Evolutionary conservation across 2,329 filamentous ascomycete species (phyloP), one percentile per base, ranked within the genome.

Genomic region (Alternaria metachromatica): DNA sequence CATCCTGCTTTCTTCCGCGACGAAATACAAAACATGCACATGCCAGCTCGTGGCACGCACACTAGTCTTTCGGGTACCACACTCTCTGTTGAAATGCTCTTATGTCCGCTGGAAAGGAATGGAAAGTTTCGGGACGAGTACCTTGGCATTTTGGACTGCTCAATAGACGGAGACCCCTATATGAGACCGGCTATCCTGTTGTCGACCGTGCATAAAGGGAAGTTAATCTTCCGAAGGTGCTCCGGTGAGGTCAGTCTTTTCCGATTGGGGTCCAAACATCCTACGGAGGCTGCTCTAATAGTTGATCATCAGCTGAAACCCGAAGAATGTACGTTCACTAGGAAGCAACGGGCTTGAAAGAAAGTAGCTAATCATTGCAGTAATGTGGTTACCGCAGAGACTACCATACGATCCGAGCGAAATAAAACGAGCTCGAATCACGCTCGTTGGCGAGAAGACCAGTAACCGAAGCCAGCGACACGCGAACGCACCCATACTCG

Each of bases 91-190:
- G 55, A 57, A 1, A 37, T 57, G 28, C 45, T 33, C 2, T 12
- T 57, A 4, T 49, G 55, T 9, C 44, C 55, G 9, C 25, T 57
- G 18, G 20, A 26, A 18, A 20, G n/a, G n/a, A n/a, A n/a, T n/a
- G n/a, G 6, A 11, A n/a, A 0, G 3, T 3, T 3, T 21, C n/a
- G 18, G 2, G 7, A 23, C 1, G 8, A 15, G 0, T 51, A 33
- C n/a, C 20, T 57, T 13, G 55, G 55, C 11, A 49, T 57, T 3
- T 4, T 49, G 28, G 55, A 57, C n/a, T 57, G 55, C 21, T 18
- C 44, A 3, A 26, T 57, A 13, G 28, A 45, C 5, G n/a, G n/a
- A 7, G 55, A 57, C 1, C 21, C 26, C 3, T 41, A 8, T 7
- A 33, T 18, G 28, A 49, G 55, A 20, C 55, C 55, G 1, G 44